Evolutionary conservation across 352 stramenopile genomes (phyloP).

Genomic region (Globisporangium iwayamae): DNA sequence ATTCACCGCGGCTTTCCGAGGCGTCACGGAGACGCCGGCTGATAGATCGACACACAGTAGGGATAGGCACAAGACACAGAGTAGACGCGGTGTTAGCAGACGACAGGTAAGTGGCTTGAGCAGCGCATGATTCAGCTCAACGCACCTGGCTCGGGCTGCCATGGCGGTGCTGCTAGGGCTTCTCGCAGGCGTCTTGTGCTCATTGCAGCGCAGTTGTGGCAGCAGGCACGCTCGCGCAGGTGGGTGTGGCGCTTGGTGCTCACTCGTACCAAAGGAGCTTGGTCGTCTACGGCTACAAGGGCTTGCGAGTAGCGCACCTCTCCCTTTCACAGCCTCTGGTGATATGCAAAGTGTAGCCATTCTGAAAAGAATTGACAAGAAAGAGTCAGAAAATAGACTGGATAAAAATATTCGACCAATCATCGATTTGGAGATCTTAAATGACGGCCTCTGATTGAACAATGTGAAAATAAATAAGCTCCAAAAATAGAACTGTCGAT

Average conservation of each 20-base stretch:
- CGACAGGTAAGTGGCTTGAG: neutral
- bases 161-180: conserved; percentile 20
- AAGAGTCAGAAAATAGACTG: neutral
- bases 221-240: too few relatives aligned
- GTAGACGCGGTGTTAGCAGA: neutral
- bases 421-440: neutral
- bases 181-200: conserved; percentile 33
- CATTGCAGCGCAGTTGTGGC: conserved; percentile 15
- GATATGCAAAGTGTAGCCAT: conserved; percentile 12
- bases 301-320: neutral
- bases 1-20: conserved; percentile 31
- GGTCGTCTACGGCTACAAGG: neutral
- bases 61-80: too few relatives aligned
- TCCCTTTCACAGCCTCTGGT: neutral
- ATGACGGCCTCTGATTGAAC: neutral
- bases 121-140: neutral
- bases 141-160: conserved; percentile 6
- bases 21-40: neutral
- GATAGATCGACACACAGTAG: neutral
- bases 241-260: neutral
- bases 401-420: neutral
- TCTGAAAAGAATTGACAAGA: conserved; percentile 1
- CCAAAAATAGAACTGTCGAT: neutral
- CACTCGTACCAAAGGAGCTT: neutral
- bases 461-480: conserved; percentile 5